Evolutionary conservation across 495 filamentous ascomycete genomes (phyloP).

Genomic region (Penicillium samsonianum): DNA sequence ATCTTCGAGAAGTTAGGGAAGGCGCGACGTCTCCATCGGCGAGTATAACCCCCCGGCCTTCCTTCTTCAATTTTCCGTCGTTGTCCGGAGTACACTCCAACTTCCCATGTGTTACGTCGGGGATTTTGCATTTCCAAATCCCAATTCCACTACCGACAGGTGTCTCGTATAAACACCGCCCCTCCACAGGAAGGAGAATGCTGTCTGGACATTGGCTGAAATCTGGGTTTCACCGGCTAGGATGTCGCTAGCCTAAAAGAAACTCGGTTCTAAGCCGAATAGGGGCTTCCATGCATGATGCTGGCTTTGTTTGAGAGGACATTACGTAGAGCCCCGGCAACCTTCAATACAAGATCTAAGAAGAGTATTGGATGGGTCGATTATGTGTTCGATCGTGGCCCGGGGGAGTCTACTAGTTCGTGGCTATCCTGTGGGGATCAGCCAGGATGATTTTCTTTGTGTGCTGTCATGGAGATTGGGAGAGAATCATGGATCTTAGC

Average conservation of each 20-base stretch:
- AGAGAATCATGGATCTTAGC: too few relatives aligned
- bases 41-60: too few relatives aligned
- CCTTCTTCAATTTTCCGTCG: too few relatives aligned
- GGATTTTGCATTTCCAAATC: background rate
- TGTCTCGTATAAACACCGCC: background rate
- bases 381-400: background rate
- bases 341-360: too few relatives aligned
- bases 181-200: background rate
- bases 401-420: background rate
- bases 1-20: too few relatives aligned
- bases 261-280: background rate
- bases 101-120: background rate
- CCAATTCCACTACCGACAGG: background rate
- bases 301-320: conserved; percentile 2
- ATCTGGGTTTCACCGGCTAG: background rate
- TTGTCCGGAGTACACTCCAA: background rate
- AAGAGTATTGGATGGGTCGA: background rate
- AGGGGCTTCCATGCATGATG: background rate
- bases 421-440: background rate
- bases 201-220: background rate
- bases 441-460: background rate
- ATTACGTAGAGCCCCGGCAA: background rate
- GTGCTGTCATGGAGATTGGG: background rate
- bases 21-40: too few relatives aligned
- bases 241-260: background rate